phyloP scores from a whole-genome alignment of 306 rosid genomes.

The Canavalia ensiformis region DNA sequence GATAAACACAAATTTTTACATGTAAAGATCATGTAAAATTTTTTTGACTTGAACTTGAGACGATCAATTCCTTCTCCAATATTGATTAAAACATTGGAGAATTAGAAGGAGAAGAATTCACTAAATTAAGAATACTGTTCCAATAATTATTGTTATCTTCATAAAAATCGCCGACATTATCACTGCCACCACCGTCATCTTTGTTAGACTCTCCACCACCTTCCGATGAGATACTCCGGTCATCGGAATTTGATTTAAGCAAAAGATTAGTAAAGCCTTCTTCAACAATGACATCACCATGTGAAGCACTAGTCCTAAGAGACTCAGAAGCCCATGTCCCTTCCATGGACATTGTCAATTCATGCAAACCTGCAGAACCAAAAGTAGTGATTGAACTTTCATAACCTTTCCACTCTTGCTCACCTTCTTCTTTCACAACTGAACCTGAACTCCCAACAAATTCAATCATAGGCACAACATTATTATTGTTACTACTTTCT shows the following conservation, averaged over 20 bases:
- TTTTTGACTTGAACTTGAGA: background rate
- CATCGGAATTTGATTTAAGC: conserved; percentile 73
- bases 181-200: conserved; percentile 42
- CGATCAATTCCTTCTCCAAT: background rate
- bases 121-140: conserved; percentile 94
- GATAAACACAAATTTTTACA: conserved; percentile 5
- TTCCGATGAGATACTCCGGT: conserved; percentile 73
- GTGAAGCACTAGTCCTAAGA: conserved; percentile 43
- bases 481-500: conserved; percentile 30
- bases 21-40: background rate
- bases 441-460: conserved; percentile 78
- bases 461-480: conserved; percentile 66
- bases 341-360: conserved; percentile 69
- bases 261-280: conserved; percentile 94
- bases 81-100: conserved; percentile 76
- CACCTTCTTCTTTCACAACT: conserved; percentile 67
- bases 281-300: conserved; percentile 59
- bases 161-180: conserved; percentile 51
- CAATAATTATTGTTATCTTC: conserved; percentile 95
- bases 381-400: conserved; percentile 57
- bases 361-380: conserved; percentile 58
- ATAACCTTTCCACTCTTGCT: conserved; percentile 73
- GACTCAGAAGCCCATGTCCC: conserved; percentile 62
- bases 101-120: conserved; percentile 86
- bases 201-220: conserved; percentile 69